Evolutionary conservation across 495 filamentous ascomycete species (phyloP).

Genomic region (Tirmania nivea): DNA sequence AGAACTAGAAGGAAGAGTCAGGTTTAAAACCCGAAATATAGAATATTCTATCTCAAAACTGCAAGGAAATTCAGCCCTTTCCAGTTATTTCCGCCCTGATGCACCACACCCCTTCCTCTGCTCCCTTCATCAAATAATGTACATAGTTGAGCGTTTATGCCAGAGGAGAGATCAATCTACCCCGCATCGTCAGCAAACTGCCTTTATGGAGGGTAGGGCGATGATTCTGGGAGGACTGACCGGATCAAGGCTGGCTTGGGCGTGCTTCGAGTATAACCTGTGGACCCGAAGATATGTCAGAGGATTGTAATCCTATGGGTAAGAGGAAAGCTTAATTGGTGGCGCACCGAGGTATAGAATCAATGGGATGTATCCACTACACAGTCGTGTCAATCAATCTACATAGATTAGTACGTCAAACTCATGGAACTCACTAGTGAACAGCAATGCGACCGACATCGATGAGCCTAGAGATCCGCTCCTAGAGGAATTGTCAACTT

Average conservation of each 20-base stretch:
- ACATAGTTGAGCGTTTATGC: conserved; percentile 5
- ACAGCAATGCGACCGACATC: conserved; percentile 87
- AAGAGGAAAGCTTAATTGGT: not conserved
- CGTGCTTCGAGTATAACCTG: conserved; percentile 84
- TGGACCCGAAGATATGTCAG: conserved; percentile 3
- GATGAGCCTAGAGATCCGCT: conserved; percentile 87
- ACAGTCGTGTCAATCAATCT: conserved; percentile 7
- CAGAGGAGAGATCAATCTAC: conserved; percentile 19
- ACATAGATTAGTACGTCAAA: not conserved
- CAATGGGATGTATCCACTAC: conserved; percentile 83
- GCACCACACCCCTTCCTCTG: no score
- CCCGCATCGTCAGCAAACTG: no score
- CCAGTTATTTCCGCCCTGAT: no score
- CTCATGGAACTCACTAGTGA: conserved; percentile 51
- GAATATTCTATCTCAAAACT: no score
- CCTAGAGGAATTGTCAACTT: conserved; percentile 31
- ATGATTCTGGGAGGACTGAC: conserved; percentile 25
- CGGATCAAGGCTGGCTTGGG: conserved; percentile 83
- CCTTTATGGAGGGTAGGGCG: no score
- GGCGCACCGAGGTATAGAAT: conserved; percentile 85
- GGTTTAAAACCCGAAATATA: no score
- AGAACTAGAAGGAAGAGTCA: no score
- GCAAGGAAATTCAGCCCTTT: no score
- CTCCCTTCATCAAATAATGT: no score
- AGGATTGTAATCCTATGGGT: not conserved